Conservation (phyloP, 2,329 filamentous ascomycete genomes). For the Chrysoporthe cubensis region DNA sequence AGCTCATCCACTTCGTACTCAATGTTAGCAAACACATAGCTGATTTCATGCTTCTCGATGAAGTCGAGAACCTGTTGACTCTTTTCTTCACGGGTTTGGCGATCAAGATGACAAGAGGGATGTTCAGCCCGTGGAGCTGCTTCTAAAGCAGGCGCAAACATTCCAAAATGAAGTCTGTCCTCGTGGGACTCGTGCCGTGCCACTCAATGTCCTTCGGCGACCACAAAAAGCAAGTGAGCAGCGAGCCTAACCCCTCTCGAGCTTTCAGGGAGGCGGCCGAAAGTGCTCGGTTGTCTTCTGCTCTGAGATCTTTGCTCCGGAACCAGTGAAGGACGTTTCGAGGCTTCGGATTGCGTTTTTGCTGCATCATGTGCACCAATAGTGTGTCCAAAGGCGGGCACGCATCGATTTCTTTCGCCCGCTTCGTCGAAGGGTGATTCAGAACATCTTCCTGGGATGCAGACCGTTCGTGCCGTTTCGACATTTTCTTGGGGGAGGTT, state of each 20-base stretch:
- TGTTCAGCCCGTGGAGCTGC: conserved; percentile 30
- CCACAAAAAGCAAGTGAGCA: conserved; percentile 34
- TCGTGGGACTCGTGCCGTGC: conserved; percentile 34
- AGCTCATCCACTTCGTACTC: conserved; percentile 36
- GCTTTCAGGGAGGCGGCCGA: conserved; percentile 32
- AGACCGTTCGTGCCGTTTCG: conserved; percentile 31
- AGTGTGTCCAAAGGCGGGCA: conserved; percentile 31
- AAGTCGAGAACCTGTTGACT: conserved; percentile 27
- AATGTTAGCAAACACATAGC: conserved; percentile 33
- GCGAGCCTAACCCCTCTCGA: conserved; percentile 21
- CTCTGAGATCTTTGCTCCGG: conserved; percentile 34
- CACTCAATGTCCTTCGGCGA: conserved; percentile 34
- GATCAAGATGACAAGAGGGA: conserved; percentile 32
- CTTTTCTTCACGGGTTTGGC: conserved; percentile 30
- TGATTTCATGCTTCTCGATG: conserved; percentile 30
- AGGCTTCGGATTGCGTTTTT: conserved; percentile 13
- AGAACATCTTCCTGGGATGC: conserved; percentile 32
- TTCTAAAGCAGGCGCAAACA: conserved; percentile 29
- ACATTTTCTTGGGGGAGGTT: conserved; percentile 4
- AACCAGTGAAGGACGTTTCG: conserved; percentile 35
- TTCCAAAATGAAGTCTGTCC: conserved; percentile 34
- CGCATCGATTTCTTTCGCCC: conserved; percentile 34
- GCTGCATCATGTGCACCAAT: conserved; percentile 21
- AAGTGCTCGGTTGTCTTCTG: conserved; percentile 34
- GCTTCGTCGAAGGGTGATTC: conserved; percentile 35